Evolutionary conservation across 441 rosid genomes (phyloP), one percentile per base, ranked within the genome.

Genomic region (Iberis amara): DNA sequence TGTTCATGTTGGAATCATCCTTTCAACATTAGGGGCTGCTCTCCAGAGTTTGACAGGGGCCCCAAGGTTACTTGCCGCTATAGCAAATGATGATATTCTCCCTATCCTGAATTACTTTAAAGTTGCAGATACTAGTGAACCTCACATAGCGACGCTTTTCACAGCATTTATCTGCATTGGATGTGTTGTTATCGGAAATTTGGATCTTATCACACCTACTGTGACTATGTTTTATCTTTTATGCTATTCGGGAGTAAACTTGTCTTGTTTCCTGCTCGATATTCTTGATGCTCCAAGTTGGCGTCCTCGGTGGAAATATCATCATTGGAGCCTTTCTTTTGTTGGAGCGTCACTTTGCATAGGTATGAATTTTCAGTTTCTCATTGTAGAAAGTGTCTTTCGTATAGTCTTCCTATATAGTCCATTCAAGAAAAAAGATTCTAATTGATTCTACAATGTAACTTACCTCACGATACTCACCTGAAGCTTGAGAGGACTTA

Each of bases 221-320:
- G 66, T 89, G 65, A 89, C 99, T 57, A 92, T 92, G 99, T 92
- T 92, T 79, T 92, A 78, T 78, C 94, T 89, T 53, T 73, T 92
- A 47, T 92, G 99, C 68, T 92, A 92, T 74, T 28, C 90, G 41
- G 99, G 99, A 43, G 99, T 92, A 70, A 92, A 92, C 79, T 74
- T 92, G 79, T 92, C 97, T 61, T 92, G 99, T 80, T 92, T 89
- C 82, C 96, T 92, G 67, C 81, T 92, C 51, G 99, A 89, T 75
- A 92, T 92, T 77, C 85, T 92, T 33, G 99, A 92, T 80, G 97
- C 99, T 69, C 99, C 99, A 53, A 92, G 99, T 75, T 92, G 99
- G 99, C 96, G 96, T 59, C 99, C 99, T 46, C 77, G 99, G 67
- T 92, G 99, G 97, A 89, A 92, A 67, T 82, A 89, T 75, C 99